A percentile compares a stretch with the other conserved stretches of the same genome.
Evolutionary conservation across 257 asterid genomes (phyloP).

Genomic region (Plantago ovata): DNA sequence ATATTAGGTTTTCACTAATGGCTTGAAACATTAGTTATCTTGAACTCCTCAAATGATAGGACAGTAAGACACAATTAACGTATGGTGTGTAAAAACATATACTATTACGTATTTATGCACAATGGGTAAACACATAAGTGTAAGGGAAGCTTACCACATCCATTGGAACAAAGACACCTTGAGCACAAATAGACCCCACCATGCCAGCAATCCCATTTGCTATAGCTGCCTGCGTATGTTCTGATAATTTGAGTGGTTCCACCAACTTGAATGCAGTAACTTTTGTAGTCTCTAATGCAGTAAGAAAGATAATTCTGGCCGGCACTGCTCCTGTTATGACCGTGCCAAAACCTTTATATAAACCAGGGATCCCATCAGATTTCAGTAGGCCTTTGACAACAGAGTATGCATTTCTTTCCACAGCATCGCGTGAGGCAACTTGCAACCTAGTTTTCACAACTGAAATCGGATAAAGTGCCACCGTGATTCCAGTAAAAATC

Average conservation of each 20-base stretch:
- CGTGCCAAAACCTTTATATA: constrained; percentile 86
- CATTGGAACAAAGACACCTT: constrained; percentile 79
- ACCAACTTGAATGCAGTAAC: constrained; percentile 62
- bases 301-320: constrained; percentile 81
- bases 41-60: too few relatives aligned
- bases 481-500: constrained; percentile 72
- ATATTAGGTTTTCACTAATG: too few relatives aligned
- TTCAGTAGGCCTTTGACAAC: constrained; percentile 67
- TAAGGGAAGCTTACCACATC: constrained; percentile 70
- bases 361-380: constrained; percentile 75
- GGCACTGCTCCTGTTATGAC: constrained; percentile 86
- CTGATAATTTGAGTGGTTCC: constrained; percentile 70
- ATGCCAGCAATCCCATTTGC: constrained; percentile 93
- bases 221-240: constrained; percentile 83
- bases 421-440: constrained; percentile 56
- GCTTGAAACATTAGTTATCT: too few relatives aligned
- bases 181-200: constrained; percentile 81
- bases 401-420: constrained; percentile 66
- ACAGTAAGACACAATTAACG: too few relatives aligned
- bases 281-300: constrained; percentile 83
- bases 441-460: constrained; percentile 90
- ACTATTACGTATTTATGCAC: background rate
- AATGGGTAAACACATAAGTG: constrained; percentile 3
- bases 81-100: background rate
- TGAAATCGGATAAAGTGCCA: constrained; percentile 85